These are phyloP conservation scores for Escallonia rubra DNA, from an alignment of 129 eudicot genomes.

Conservation along the genomic window DNA sequence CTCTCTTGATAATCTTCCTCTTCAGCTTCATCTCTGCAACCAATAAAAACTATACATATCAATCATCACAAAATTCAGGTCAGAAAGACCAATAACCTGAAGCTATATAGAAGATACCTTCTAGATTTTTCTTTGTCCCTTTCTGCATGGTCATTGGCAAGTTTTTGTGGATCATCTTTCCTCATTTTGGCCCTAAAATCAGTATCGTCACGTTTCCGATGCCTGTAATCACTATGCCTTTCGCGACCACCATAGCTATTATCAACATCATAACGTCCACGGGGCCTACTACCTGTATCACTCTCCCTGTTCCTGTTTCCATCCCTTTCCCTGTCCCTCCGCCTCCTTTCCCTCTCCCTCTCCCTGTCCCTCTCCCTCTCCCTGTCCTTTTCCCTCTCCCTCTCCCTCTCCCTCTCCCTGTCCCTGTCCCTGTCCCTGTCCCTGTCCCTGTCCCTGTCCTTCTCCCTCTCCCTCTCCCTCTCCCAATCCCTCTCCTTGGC, in stretches of 20 bases:
- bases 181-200: conserved; percentile 37
- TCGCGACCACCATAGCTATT: conserved; percentile 32
- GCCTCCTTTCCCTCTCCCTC: conserved; percentile 22
- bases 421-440: conserved; percentile 34
- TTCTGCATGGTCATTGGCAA: conserved; percentile 21
- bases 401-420: conserved; percentile 23
- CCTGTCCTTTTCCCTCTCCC: conserved; percentile 17
- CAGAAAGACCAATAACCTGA: neutral
- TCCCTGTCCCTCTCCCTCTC: conserved; percentile 29
- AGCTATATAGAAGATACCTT: conserved; percentile 37
- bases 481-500: conserved; percentile 29
- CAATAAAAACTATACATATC: conserved; percentile 10
- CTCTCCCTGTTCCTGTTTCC: conserved; percentile 26
- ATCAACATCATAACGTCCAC: conserved; percentile 30
- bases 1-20: conserved; percentile 54
- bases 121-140: conserved; percentile 26
- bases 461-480: conserved; percentile 18
- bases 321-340: conserved; percentile 27
- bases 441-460: conserved; percentile 28
- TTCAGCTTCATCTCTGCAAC: conserved; percentile 51
- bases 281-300: conserved; percentile 42
- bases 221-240: conserved; percentile 40
- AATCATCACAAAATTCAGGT: neutral
- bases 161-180: conserved; percentile 33
- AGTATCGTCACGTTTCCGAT: conserved; percentile 42